Evolutionary conservation across 192 early-diverging fungal species (phyloP).

Genomic region (Geosiphon pyriformis): DNA sequence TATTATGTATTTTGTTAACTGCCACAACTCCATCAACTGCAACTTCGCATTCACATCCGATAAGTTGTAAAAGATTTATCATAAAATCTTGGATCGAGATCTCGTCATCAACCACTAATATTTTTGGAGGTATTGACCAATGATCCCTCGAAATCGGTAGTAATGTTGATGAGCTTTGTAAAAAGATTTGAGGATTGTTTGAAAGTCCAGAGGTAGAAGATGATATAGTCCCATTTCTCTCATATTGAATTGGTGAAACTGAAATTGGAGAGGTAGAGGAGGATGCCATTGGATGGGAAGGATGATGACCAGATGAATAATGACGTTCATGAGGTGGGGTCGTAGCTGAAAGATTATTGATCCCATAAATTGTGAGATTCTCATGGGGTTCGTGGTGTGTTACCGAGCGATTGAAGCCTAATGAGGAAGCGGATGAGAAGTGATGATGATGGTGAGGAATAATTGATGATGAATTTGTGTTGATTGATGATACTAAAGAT

Average conservation of each 20-base stretch:
- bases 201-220: neutral
- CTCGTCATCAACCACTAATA: conserved; percentile 68
- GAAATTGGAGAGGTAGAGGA: neutral
- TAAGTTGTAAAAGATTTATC: conserved; percentile 45
- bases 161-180: conserved; percentile 2
- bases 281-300: neutral
- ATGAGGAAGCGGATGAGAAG: neutral
- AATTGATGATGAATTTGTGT: neutral
- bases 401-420: neutral
- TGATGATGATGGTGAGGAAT: neutral
- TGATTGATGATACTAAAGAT: neutral
- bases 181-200: neutral
- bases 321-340: neutral
- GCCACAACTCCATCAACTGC: conserved; percentile 65
- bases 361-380: neutral
- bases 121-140: conserved; percentile 46
- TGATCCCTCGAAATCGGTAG: no score
- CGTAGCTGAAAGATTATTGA: neutral
- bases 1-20: conserved; percentile 49
- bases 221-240: neutral
- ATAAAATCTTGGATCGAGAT: conserved; percentile 42
- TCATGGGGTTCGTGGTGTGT: neutral
- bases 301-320: neutral
- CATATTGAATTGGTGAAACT: neutral
- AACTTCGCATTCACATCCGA: conserved; percentile 63